Evolutionary conservation across 2,329 filamentous ascomycete genomes (phyloP), one percentile per base, ranked within the genome.

Genomic region (Chalaropsis thielavioides): DNA sequence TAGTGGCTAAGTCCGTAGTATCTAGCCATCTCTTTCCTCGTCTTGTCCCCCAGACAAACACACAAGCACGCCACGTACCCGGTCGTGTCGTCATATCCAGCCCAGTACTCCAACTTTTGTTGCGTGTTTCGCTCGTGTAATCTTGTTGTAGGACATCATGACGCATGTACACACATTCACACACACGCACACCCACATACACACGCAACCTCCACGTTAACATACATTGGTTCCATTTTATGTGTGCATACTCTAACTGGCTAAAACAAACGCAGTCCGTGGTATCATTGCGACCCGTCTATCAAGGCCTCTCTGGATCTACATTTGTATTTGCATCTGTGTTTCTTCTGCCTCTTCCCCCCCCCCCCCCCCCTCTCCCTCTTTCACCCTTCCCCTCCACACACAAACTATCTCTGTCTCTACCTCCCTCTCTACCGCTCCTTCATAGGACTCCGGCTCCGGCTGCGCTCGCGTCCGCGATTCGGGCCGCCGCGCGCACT

Each of bases 371-470:
- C 22, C 31, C 27, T 38, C 24, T 58, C 2, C 31, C 54, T 58
- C 7, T 11, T n/a, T n/a, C 54, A n/a, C 24, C 2, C 24, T 56
- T 13, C 7, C 24, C 24, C 24, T n/a, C 15, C n/a, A n/a, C n/a
- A n/a, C n/a, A n/a, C n/a, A n/a, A n/a, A n/a, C n/a, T n/a, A n/a
- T 3, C 54, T n/a, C 10, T 1, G 27, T 10, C 27, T 35, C 17
- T 3, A 7, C 13, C 35, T 22, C 35, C 17, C 17, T 24, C 43
- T 51, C 17, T 13, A 22, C 43, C 40, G 19, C 22, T 65, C 64
- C 46, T 59, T 64, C 43, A 60, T 61, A 6, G 78, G 73, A 70
- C 79, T 81, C 22, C 76, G 74, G 63, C 76, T 78, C 58, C 81
- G 76, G 68, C 78, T 80, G 64, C 81, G 71, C 44, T 77, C 76